A percentile compares a stretch with the other conserved stretches of the same genome.
These are phyloP conservation scores for Plantago ovata DNA, from an alignment of 257 asterid species.

Conservation along the genomic window DNA sequence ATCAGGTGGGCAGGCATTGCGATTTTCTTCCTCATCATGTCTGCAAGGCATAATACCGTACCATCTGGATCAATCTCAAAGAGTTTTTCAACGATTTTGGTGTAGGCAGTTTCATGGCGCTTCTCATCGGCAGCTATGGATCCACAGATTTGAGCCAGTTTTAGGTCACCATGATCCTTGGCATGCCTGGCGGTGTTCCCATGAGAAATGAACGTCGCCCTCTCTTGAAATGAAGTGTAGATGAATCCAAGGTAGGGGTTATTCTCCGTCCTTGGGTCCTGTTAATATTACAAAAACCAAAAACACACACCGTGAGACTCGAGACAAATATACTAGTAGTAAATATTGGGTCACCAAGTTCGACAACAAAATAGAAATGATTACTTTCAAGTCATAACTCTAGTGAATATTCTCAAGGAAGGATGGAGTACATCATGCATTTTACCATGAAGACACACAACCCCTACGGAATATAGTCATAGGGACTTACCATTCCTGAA, in stretches of 20 bases:
- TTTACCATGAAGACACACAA: background rate
- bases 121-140: constrained; percentile 60
- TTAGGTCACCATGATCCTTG: constrained; percentile 50
- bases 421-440: background rate
- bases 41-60: constrained; percentile 39
- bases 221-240: constrained; percentile 59
- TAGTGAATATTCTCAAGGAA: no score
- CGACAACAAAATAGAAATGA: no score
- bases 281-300: constrained; percentile 1
- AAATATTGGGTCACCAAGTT: background rate
- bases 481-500: constrained; percentile 60
- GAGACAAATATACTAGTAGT: background rate
- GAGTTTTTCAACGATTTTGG: constrained; percentile 50
- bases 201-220: constrained; percentile 56
- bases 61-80: constrained; percentile 51
- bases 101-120: constrained; percentile 59
- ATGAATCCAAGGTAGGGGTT: constrained; percentile 63
- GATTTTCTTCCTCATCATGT: constrained; percentile 62
- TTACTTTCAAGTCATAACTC: no score
- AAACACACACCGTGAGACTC: background rate
- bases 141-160: constrained; percentile 58
- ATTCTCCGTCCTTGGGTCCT: constrained; percentile 58
- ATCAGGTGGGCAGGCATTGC: constrained; percentile 60
- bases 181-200: constrained; percentile 63
- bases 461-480: background rate